These are phyloP conservation scores for Nemania serpens DNA, from an alignment of 2,329 filamentous ascomycete genomes.

Conservation along the genomic window DNA sequence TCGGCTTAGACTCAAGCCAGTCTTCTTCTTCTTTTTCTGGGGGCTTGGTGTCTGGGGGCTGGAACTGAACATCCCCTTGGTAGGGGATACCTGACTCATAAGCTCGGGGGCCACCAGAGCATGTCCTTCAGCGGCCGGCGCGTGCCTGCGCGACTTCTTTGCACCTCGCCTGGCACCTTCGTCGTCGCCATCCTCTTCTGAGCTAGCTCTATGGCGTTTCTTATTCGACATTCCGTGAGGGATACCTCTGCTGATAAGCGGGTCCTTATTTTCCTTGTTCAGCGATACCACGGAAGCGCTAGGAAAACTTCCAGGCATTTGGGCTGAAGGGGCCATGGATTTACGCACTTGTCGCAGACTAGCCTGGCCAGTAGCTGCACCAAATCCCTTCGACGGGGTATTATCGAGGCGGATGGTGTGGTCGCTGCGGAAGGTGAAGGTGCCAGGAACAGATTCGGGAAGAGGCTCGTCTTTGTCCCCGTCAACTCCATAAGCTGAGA, in stretches of 20 bases:
- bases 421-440: conserved; percentile 69
- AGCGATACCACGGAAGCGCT: conserved; percentile 31
- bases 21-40: conserved; percentile 62
- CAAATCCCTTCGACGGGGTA: conserved; percentile 57
- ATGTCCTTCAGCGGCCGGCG: conserved; percentile 55
- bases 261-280: conserved; percentile 46
- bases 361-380: conserved; percentile 61
- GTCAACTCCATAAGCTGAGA: conserved; percentile 47
- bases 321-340: conserved; percentile 50
- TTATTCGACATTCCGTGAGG: conserved; percentile 69
- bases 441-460: conserved; percentile 55
- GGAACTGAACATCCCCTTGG: conserved; percentile 37
- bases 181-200: conserved; percentile 57
- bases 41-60: conserved; percentile 47
- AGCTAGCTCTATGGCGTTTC: conserved; percentile 64
- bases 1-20: conserved; percentile 60
- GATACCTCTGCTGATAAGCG: conserved; percentile 46
- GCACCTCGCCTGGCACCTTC: conserved; percentile 54
- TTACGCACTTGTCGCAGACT: conserved; percentile 64
- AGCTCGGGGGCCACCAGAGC: conserved; percentile 57
- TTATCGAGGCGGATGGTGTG: conserved; percentile 64
- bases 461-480: conserved; percentile 29
- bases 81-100: conserved; percentile 42
- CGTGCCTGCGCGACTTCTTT: conserved; percentile 61
- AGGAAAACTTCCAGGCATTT: conserved; percentile 64